Evolutionary conservation across 306 rosid genomes (phyloP).

Genomic region (Castanopsis chinensis): DNA sequence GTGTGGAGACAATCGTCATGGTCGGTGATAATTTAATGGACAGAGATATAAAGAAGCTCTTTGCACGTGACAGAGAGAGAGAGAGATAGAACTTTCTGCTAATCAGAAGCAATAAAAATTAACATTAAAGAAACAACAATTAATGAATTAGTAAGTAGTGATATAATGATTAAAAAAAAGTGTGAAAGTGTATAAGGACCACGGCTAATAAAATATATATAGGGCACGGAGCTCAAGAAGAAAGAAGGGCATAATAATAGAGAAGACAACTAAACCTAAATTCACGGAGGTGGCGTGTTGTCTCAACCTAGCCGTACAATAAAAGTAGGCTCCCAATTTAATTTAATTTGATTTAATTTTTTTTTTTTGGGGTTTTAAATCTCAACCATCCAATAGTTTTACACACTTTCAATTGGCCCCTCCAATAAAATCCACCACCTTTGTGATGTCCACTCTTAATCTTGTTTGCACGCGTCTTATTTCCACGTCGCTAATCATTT

Average conservation of each 20-base stretch:
- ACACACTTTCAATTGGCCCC: neutral
- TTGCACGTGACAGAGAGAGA: no score
- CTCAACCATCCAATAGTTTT: conserved; percentile 5
- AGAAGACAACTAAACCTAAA: conserved; percentile 21
- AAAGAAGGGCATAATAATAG: conserved; percentile 7
- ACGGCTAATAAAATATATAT: neutral
- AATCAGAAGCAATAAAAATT: no score
- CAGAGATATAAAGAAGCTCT: no score
- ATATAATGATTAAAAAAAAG: no score
- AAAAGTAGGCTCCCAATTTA: conserved; percentile 10
- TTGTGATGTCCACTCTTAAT: no score
- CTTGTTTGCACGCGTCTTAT: no score
- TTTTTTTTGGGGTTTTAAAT: neutral
- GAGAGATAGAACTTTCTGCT: no score
- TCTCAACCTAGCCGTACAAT: conserved; percentile 11
- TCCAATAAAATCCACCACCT: no score
- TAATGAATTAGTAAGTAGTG: neutral
- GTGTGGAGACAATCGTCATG: no score
- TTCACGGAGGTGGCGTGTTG: conserved; percentile 42
- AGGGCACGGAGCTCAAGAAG: conserved; percentile 29
- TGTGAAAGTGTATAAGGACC: neutral
- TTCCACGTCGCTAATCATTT: no score
- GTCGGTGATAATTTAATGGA: no score
- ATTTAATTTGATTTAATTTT: no score
- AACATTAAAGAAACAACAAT: neutral